Base-by-base conservation (phyloP, 805 yeast species). In the Candida sithepensis region DNA sequence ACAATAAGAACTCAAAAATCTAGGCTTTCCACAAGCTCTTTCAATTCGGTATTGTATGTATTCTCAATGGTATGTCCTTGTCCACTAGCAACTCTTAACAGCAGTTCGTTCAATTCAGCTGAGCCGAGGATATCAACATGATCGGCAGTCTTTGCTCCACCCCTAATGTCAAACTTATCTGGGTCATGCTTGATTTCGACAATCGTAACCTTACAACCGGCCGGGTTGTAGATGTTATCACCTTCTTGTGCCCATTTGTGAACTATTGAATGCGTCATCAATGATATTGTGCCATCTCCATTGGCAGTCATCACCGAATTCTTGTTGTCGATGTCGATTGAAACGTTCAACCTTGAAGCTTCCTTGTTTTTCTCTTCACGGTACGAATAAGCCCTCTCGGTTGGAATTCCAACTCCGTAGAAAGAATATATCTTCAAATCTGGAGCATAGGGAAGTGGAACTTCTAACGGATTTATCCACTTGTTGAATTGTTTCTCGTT, bases 111-210 rank as follows among this genome's bases (percentile, higher is more conserved):
- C 63, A 94, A 71, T 61, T 85, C 96, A 1, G 97, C 88, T 52
- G 96, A 82, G 2, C 99, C 99, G 41, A 94, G 72, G 41, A 94
- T 91, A 63, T 94, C 99, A 24, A 94, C 99, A 66, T 94, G 99
- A 59, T 94, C 99, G 1, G 98, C 97, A 0, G 97, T 92, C 63
- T 86, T 87, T 10, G 97, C 95, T 13, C 99, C 99, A 22, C 99
- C 99, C 54, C 99, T 78, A 30, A 94, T 87, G 69, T 94, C 99
- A 59, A 87, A 90, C 55, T 88, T 71, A 60, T 88, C 96, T 0
- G 99, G 99, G 62, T 91, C 95, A 60, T 94, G 97, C 58, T 79
- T 78, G 71, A 94, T 85, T 68, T 94, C 99, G 13, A 92, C 96
- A 42, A 90, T 75, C 20, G 80, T 91, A 19, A 92, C 95, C 18